A percentile compares a stretch with the other conserved stretches of the same genome.
phyloP scores from a whole-genome alignment of 306 rosid species.

The Myrica gale region DNA sequence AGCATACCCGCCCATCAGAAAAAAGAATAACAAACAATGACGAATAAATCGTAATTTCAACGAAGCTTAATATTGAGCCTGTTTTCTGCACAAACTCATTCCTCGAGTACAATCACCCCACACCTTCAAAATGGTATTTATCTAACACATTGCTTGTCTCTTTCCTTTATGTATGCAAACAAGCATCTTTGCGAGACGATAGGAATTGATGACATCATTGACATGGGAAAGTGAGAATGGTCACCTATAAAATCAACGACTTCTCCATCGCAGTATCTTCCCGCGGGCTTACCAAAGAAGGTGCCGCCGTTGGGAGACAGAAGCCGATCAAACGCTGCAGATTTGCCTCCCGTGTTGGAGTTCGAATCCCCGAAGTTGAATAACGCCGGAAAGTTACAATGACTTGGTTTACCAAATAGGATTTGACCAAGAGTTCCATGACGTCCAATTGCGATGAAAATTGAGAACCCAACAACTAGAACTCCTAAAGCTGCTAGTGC shows the following conservation, averaged over 20 bases:
- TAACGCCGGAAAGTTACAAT: constrained; percentile 27
- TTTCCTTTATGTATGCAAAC: background rate
- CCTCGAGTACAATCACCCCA: background rate
- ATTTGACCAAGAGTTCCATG: background rate
- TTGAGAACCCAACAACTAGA: constrained; percentile 6
- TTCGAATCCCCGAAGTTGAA: constrained; percentile 39
- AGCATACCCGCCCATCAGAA: background rate
- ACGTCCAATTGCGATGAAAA: constrained; percentile 12
- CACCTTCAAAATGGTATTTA: background rate
- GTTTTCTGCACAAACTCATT: background rate
- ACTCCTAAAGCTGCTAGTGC: background rate
- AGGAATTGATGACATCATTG: background rate
- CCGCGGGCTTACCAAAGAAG: constrained; percentile 30
- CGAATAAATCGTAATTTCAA: too few relatives aligned
- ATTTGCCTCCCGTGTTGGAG: constrained; percentile 28
- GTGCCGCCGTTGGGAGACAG: constrained; percentile 29
- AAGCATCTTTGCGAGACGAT: background rate
- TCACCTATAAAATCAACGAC: constrained; percentile 30
- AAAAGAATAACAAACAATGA: background rate
- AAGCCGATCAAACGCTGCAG: constrained; percentile 25
- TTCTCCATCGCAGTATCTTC: constrained; percentile 35
- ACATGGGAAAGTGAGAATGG: background rate
- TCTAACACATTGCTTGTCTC: background rate
- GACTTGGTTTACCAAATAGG: background rate
- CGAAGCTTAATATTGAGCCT: background rate